Percentiles rank a stretch among this genome's conserved stretches.
Conservation (phyloP, 805 yeast species). For the Lipomyces japonicus region DNA sequence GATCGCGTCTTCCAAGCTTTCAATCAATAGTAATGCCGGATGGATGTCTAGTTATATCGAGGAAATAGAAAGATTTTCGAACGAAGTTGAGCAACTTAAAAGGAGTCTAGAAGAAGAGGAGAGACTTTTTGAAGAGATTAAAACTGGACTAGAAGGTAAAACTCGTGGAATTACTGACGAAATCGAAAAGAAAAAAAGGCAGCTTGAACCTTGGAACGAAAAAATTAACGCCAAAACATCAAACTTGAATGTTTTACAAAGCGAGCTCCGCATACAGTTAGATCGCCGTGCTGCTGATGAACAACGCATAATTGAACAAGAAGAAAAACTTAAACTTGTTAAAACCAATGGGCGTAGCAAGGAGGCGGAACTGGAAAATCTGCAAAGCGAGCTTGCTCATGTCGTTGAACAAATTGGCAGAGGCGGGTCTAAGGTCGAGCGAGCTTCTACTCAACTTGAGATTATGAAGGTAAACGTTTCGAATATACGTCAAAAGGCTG, state of each 20-base stretch:
- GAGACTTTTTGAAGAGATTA: conserved; percentile 55
- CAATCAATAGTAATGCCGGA: conserved; percentile 45
- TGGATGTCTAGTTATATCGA: conserved; percentile 47
- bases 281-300: conserved; percentile 46
- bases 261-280: conserved; percentile 58
- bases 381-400: conserved; percentile 49
- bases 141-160: conserved; percentile 64
- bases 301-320: conserved; percentile 45
- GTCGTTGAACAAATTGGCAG: conserved; percentile 51
- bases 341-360: conserved; percentile 49
- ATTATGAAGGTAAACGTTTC: conserved; percentile 53
- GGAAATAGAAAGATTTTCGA: conserved; percentile 45
- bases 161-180: conserved; percentile 65
- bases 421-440: conserved; percentile 56
- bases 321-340: conserved; percentile 45
- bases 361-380: conserved; percentile 45
- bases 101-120: conserved; percentile 52
- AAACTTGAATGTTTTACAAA: conserved; percentile 58
- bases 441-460: conserved; percentile 49
- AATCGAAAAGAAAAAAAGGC: conserved; percentile 58
- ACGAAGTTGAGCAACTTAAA: conserved; percentile 47
- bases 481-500: conserved; percentile 55
- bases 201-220: conserved; percentile 80
- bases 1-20: conserved; percentile 46
- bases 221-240: conserved; percentile 60